Evolutionary conservation across 495 filamentous ascomycete species (phyloP).

Genomic region (Penicillium maclennaniae): DNA sequence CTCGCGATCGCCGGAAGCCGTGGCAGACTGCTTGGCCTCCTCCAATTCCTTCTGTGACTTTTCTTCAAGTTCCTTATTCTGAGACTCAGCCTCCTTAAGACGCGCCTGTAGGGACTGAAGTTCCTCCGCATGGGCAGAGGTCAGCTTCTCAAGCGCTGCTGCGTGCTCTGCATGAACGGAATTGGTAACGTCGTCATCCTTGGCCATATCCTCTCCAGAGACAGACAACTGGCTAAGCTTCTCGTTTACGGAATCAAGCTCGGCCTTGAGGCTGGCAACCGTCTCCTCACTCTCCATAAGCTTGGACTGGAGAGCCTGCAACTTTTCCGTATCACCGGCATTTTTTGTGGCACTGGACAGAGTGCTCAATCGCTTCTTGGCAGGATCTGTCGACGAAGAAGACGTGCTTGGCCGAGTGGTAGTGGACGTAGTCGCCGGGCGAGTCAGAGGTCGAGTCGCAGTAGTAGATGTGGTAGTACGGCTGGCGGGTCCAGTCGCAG

Average conservation of each 20-base stretch:
- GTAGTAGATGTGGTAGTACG: slow-evolving; percentile 29
- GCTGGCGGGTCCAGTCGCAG: slow-evolving; percentile 22
- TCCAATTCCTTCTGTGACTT: slow-evolving; percentile 40
- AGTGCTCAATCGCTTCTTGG: slow-evolving; percentile 35
- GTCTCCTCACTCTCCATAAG: slow-evolving; percentile 43
- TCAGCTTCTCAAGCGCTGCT: slow-evolving; percentile 36
- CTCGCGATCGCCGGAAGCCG: slow-evolving; percentile 35
- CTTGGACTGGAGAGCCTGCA: slow-evolving; percentile 39
- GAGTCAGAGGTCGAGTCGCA: slow-evolving; percentile 26
- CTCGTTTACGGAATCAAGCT: slow-evolving; percentile 39
- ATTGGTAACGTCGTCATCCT: slow-evolving; percentile 26
- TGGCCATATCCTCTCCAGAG: slow-evolving; percentile 23
- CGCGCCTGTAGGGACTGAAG: slow-evolving; percentile 34
- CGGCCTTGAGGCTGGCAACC: slow-evolving; percentile 34
- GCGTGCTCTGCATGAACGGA: slow-evolving; percentile 35
- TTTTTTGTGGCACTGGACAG: slow-evolving; percentile 20
- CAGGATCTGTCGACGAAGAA: slow-evolving; percentile 19
- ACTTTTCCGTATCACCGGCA: slow-evolving; percentile 34
- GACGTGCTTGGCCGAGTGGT: slow-evolving; percentile 14
- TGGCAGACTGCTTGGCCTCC: slow-evolving; percentile 35
- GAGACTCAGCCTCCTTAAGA: slow-evolving; percentile 38
- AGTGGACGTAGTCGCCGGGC: slow-evolving; percentile 25
- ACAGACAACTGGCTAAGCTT: slow-evolving; percentile 35
- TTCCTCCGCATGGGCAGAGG: slow-evolving; percentile 34
- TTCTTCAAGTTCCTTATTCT: slow-evolving; percentile 40